Evolutionary conservation across 345 rosid species (phyloP).

Genomic region (Eucalyptus cloeziana): DNA sequence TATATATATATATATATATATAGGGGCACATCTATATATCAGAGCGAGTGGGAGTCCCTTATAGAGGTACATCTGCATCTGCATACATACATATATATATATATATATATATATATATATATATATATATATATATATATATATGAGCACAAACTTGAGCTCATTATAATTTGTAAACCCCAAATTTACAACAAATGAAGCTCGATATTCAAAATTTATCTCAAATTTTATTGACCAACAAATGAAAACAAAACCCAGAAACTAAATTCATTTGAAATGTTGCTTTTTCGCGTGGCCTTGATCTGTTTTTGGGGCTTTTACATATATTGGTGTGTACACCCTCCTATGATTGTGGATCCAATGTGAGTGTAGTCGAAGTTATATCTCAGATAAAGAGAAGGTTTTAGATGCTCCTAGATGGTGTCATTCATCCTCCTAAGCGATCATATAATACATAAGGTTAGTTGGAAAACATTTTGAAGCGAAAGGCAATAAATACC

Average conservation of each 20-base stretch:
- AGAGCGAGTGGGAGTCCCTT: too few relatives aligned
- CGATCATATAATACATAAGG: background rate
- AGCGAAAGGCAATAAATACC: background rate
- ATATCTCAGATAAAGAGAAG: background rate
- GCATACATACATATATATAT: too few relatives aligned
- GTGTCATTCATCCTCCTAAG: background rate
- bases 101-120: too few relatives aligned
- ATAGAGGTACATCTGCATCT: too few relatives aligned
- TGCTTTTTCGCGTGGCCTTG: background rate
- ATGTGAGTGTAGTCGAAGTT: background rate
- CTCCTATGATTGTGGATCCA: background rate
- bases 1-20: too few relatives aligned
- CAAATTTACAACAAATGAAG: background rate
- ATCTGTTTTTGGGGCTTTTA: background rate
- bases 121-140: too few relatives aligned
- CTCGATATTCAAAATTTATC: background rate
- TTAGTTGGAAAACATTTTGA: background rate
- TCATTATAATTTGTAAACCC: background rate
- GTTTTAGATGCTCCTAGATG: background rate
- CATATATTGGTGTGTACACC: background rate
- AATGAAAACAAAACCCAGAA: background rate
- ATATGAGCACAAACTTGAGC: background rate
- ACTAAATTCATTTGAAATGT: background rate
- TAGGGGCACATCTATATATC: too few relatives aligned
- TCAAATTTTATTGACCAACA: background rate